A percentile compares a stretch with the other conserved stretches of the same genome.
phyloP scores from a whole-genome alignment of 2,329 filamentous ascomycete genomes.

The Lasiodiplodia gonubiensis region DNA sequence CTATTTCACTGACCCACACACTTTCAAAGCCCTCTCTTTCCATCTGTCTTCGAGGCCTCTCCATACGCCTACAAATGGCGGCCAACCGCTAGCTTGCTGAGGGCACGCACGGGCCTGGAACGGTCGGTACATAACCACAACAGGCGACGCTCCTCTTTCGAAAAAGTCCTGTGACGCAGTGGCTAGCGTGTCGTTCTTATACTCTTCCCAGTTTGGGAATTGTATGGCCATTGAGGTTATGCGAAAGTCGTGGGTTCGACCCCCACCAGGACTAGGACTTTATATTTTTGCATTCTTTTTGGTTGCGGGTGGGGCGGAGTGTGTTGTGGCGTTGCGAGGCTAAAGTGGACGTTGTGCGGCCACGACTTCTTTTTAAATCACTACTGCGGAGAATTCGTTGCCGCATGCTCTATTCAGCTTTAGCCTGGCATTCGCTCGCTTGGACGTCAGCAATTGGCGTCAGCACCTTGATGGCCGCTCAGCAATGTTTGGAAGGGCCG shows the following conservation, averaged over 20 bases:
- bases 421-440: no score
- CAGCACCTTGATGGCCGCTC: background rate
- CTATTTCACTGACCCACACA: background rate
- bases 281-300: conserved; percentile 20
- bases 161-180: conserved; percentile 43
- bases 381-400: no score
- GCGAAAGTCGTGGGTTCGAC: conserved; percentile 49
- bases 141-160: background rate
- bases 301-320: background rate
- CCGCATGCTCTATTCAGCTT: background rate
- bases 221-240: conserved; percentile 42
- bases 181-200: conserved; percentile 50
- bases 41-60: background rate
- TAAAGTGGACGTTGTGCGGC: no score
- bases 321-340: background rate
- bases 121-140: background rate
- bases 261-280: conserved; percentile 42
- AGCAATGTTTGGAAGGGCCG: no score
- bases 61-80: background rate
- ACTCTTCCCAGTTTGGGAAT: conserved; percentile 35
- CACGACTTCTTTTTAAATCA: no score
- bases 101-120: background rate
- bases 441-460: background rate
- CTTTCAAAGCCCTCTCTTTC: background rate
- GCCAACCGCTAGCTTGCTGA: background rate